Percentiles rank a stretch among this genome's conserved stretches.
These are phyloP conservation scores for Nicotiana tomentosiformis DNA, from an alignment of 257 asterid species.

Conservation along the genomic window DNA sequence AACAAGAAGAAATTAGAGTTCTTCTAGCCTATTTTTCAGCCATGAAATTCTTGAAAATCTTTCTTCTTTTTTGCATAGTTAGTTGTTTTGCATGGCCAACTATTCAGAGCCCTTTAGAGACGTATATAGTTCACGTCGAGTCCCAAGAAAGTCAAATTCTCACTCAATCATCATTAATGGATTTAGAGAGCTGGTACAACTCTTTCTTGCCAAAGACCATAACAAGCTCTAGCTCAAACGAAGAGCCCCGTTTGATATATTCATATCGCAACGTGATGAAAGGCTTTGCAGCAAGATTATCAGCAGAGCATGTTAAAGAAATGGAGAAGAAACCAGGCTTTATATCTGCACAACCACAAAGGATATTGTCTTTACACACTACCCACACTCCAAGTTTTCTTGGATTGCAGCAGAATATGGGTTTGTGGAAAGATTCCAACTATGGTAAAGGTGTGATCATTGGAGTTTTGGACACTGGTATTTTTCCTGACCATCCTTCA, in stretches of 20 bases:
- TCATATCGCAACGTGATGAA: slow-evolving; percentile 30
- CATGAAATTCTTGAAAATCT: not conserved
- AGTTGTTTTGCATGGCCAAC: not conserved
- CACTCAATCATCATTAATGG: not conserved
- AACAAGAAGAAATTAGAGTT: not conserved
- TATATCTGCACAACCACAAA: slow-evolving; percentile 25
- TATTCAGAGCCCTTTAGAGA: slow-evolving; percentile 9
- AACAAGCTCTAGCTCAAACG: not conserved
- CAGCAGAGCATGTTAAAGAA: slow-evolving; percentile 23
- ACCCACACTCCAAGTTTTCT: slow-evolving; percentile 40
- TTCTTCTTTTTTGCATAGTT: too few relatives aligned
- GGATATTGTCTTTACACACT: slow-evolving; percentile 25
- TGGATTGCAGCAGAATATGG: slow-evolving; percentile 34
- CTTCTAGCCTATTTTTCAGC: not conserved
- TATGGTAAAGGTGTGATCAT: slow-evolving; percentile 50
- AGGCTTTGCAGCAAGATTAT: slow-evolving; percentile 46
- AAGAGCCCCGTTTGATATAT: slow-evolving; percentile 9
- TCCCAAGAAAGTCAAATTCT: slow-evolving; percentile 8
- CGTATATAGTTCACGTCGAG: slow-evolving; percentile 35
- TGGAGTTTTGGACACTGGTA: slow-evolving; percentile 41
- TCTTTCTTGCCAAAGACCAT: slow-evolving; percentile 24
- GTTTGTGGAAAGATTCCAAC: slow-evolving; percentile 40
- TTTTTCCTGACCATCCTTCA: slow-evolving; percentile 39
- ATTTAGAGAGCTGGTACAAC: slow-evolving; percentile 24
- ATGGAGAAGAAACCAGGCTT: slow-evolving; percentile 29